A percentile compares a stretch with the other conserved stretches of the same genome.
These are phyloP conservation scores for Pythium phragmitis DNA, from an alignment of 352 stramenopile genomes.

Conservation along the genomic window DNA sequence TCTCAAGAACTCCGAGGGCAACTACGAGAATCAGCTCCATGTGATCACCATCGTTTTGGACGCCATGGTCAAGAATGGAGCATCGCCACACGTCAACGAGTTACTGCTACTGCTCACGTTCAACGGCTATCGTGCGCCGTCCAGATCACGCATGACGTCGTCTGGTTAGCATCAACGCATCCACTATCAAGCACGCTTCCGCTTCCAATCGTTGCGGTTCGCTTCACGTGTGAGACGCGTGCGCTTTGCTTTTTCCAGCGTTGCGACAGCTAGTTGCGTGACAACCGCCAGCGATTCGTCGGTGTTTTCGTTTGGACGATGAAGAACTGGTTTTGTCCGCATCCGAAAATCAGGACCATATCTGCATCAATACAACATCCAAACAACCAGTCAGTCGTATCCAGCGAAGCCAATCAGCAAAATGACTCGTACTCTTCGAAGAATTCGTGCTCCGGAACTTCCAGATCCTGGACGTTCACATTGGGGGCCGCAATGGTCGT, in stretches of 20 bases:
- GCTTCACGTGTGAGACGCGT: neutral
- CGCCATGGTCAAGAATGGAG: conserved; percentile 68
- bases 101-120: conserved; percentile 75
- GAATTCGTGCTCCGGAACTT: conserved; percentile 56
- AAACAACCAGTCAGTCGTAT: neutral
- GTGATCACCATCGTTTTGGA: conserved; percentile 74
- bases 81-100: conserved; percentile 65
- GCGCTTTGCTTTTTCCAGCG: conserved; percentile 15
- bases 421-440: conserved; percentile 42
- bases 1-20: conserved; percentile 40
- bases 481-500: conserved; percentile 36
- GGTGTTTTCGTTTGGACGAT: conserved; percentile 30
- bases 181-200: conserved; percentile 11
- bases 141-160: conserved; percentile 6
- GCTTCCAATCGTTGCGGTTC: neutral
- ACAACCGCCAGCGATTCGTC: conserved; percentile 21
- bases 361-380: conserved; percentile 1
- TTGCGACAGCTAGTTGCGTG: neutral
- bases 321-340: conserved; percentile 25
- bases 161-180: neutral
- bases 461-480: conserved; percentile 23
- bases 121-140: conserved; percentile 56
- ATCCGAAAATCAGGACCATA: conserved; percentile 29
- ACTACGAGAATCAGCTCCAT: conserved; percentile 66
- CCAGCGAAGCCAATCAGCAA: neutral